phyloP scores from a whole-genome alignment of 495 filamentous ascomycete genomes.

The Hypomontagnella monticulosa region DNA sequence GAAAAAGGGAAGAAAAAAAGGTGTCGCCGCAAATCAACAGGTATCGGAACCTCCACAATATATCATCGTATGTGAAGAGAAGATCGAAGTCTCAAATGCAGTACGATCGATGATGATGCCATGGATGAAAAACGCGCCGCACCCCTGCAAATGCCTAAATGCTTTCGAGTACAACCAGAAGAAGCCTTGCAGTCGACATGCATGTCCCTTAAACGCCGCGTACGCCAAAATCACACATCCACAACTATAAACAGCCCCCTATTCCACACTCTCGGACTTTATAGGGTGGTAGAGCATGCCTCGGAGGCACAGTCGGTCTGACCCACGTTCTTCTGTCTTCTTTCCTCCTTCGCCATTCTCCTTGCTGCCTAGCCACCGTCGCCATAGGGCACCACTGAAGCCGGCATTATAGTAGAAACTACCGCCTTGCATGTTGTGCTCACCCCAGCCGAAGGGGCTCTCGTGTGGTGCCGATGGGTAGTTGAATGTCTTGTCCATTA shows the following conservation, averaged over 20 bases:
- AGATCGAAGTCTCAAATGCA: constrained; percentile 31
- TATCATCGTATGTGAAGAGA: constrained; percentile 35
- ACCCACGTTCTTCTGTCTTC: constrained; percentile 49
- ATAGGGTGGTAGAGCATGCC: constrained; percentile 85
- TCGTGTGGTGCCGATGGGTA: constrained; percentile 61
- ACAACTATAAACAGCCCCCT: neutral
- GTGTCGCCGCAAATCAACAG: constrained; percentile 31
- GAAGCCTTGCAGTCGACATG: constrained; percentile 8
- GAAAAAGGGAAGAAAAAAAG: constrained; percentile 7
- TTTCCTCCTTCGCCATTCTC: constrained; percentile 57
- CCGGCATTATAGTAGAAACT: constrained; percentile 61
- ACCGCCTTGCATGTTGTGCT: constrained; percentile 59
- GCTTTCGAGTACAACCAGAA: constrained; percentile 26
- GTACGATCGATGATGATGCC: constrained; percentile 27
- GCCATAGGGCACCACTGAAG: constrained; percentile 56
- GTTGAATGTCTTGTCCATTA: constrained; percentile 80
- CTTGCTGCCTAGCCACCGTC: constrained; percentile 57
- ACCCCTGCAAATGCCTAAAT: constrained; percentile 33
- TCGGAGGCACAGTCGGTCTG: constrained; percentile 82
- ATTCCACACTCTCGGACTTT: constrained; percentile 57
- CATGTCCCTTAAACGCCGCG: constrained; percentile 28
- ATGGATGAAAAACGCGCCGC: constrained; percentile 30
- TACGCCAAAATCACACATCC: constrained; percentile 33
- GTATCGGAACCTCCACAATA: constrained; percentile 34
- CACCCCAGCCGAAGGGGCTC: constrained; percentile 59